Percentiles rank a stretch among this genome's conserved stretches.
These are phyloP conservation scores for Populus deltoides DNA, from an alignment of 345 rosid species.

Conservation along the genomic window DNA sequence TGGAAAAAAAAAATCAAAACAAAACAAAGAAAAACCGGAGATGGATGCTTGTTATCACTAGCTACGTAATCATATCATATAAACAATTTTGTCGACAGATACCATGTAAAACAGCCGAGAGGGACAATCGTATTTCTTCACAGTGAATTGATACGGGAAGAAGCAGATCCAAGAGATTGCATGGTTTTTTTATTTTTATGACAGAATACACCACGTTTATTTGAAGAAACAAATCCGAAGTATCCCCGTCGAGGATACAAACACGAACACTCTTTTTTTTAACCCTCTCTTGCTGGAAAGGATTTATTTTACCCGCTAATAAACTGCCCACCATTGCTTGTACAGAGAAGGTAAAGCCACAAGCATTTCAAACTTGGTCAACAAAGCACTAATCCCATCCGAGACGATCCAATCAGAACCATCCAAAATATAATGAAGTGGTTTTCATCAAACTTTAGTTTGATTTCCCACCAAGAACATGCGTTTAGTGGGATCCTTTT, in stretches of 20 bases:
- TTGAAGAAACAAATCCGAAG: no score
- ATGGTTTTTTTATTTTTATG: no score
- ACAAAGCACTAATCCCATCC: constrained; percentile 24
- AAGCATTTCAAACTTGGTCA: constrained; percentile 17
- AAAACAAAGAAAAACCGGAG: no score
- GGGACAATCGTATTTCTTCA: no score
- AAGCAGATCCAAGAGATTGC: no score
- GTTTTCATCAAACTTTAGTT: constrained; percentile 4
- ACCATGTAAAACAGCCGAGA: no score
- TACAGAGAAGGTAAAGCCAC: neutral
- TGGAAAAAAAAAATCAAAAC: no score
- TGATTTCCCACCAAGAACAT: constrained; percentile 16
- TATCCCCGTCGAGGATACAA: neutral
- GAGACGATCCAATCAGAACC: constrained; percentile 24
- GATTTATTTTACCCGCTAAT: neutral
- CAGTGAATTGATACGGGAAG: no score
- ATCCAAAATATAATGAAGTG: constrained; percentile 30
- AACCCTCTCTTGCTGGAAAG: neutral
- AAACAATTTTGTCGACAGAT: no score
- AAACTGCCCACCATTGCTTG: neutral
- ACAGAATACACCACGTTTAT: no score
- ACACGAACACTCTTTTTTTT: neutral
- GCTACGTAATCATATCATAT: no score
- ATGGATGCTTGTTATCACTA: no score
- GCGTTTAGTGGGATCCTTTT: constrained; percentile 26